These are phyloP conservation scores for Yamadazyma sp. DNA, from an alignment of 1,139 yeast genomes.

Conservation along the genomic window DNA sequence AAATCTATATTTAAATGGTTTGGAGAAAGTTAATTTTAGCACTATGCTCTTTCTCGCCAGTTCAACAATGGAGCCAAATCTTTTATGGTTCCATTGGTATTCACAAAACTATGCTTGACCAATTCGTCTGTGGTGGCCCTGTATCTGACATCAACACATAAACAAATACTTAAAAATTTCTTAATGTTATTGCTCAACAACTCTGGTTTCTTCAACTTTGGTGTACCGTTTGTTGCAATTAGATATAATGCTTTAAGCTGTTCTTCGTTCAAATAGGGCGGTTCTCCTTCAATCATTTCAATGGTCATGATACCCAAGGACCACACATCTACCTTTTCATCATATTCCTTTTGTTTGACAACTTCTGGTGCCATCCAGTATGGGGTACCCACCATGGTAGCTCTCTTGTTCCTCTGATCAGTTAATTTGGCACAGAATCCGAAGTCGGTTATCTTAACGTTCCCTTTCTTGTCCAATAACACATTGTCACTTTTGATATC, in stretches of 20 bases:
- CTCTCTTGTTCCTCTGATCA: conserved; percentile 88
- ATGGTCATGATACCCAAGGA: conserved; percentile 97
- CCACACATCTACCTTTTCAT: conserved; percentile 97
- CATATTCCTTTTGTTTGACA: conserved; percentile 93
- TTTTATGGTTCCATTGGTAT: conserved; percentile 44
- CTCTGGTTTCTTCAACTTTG: conserved; percentile 88
- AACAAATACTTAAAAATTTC: conserved; percentile 84
- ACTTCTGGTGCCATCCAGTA: conserved; percentile 99
- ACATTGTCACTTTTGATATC: conserved; percentile 96
- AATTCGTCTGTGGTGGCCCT: conserved; percentile 91
- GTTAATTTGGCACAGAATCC: conserved; percentile 97
- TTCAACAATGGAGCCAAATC: conserved; percentile 70
- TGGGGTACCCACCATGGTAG: conserved; percentile 99
- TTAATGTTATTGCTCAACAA: conserved; percentile 74
- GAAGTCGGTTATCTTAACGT: conserved; percentile 94
- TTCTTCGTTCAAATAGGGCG: conserved; percentile 95
- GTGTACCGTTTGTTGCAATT: conserved; percentile 97
- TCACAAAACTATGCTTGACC: conserved; percentile 76
- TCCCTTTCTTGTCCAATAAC: conserved; percentile 78
- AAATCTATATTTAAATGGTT: no score
- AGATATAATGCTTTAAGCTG: conserved; percentile 63
- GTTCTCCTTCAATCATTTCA: conserved; percentile 98
- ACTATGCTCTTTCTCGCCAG: conserved; percentile 46
- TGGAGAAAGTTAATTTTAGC: background rate
- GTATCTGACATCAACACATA: conserved; percentile 91